These are phyloP conservation scores for Graphium sp. DNA, from an alignment of 2,329 filamentous ascomycete species.

Conservation along the genomic window DNA sequence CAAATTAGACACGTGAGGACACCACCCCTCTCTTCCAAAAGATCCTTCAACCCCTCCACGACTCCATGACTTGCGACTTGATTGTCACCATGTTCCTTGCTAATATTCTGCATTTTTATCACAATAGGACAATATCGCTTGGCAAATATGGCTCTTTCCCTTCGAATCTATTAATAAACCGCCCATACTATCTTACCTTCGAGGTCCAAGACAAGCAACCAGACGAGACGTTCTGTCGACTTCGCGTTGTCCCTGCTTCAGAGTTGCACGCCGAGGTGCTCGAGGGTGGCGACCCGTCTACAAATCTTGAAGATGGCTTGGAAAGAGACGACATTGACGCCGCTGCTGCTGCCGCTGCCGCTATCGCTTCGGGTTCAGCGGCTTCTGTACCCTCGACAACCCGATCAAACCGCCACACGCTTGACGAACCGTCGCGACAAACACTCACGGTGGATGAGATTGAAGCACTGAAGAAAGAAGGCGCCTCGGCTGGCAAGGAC, in stretches of 20 bases:
- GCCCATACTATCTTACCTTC: constrained; percentile 82
- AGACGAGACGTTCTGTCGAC: constrained; percentile 44
- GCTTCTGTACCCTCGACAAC: constrained; percentile 11
- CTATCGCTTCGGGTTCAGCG: constrained; percentile 1
- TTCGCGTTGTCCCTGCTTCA: constrained; percentile 63
- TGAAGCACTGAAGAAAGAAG: constrained; percentile 57
- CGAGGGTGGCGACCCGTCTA: constrained; percentile 22
- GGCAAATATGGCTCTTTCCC: constrained; percentile 90
- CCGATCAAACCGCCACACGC: constrained; percentile 39
- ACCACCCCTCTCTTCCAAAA: background rate
- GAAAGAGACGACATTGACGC: constrained; percentile 18
- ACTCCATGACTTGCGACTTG: constrained; percentile 2
- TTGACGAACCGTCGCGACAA: constrained; percentile 52
- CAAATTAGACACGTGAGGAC: constrained; percentile 38
- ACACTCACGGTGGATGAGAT: constrained; percentile 61
- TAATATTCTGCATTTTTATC: constrained; percentile 10
- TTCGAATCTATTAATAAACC: constrained; percentile 75
- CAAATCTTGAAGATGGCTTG: constrained; percentile 27
- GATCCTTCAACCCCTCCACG: constrained; percentile 3
- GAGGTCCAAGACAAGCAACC: constrained; percentile 62
- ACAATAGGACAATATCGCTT: constrained; percentile 58
- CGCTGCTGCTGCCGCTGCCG: constrained; percentile 8
- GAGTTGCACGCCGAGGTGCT: constrained; percentile 76
- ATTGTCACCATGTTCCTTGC: constrained; percentile 7
- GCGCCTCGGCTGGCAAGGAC: constrained; percentile 66